A percentile compares a stretch with the other conserved stretches of the same genome.
Conservation (phyloP, 805 yeast species). For the Geotrichum ghanense region DNA sequence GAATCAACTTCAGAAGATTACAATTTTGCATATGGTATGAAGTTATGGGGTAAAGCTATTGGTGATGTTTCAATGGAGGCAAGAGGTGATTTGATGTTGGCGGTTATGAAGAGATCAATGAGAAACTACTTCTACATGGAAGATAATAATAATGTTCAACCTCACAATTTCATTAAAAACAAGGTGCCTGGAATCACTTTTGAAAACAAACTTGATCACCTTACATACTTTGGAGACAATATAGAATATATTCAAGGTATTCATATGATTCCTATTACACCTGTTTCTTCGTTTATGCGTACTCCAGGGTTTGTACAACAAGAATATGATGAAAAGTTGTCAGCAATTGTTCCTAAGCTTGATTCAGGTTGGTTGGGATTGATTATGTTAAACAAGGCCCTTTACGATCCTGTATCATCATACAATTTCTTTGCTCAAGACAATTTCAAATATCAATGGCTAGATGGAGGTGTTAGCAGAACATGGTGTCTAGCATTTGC, state of each 20-base stretch:
- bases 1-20: constrained; percentile 67
- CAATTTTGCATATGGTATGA: constrained; percentile 60
- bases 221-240: constrained; percentile 60
- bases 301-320: constrained; percentile 35
- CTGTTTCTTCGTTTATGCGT: constrained; percentile 46
- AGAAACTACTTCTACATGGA: constrained; percentile 41
- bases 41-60: constrained; percentile 55
- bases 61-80: constrained; percentile 45
- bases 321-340: constrained; percentile 50
- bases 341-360: constrained; percentile 35
- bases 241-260: constrained; percentile 67
- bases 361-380: constrained; percentile 50
- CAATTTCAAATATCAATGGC: constrained; percentile 40
- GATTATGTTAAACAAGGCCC: constrained; percentile 61
- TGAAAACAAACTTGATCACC: constrained; percentile 64
- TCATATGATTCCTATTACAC: constrained; percentile 68
- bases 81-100: constrained; percentile 50
- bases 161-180: constrained; percentile 42
- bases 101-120: constrained; percentile 44
- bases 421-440: constrained; percentile 48
- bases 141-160: constrained; percentile 42
- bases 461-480: constrained; percentile 77
- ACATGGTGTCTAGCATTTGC: constrained; percentile 80
- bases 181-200: constrained; percentile 68
- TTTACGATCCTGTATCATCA: constrained; percentile 54